Evolutionary conservation across 1,284 basidiomycete species (phyloP), one percentile per base, ranked within the genome.

Genomic region (Ganoderma multipileum): DNA sequence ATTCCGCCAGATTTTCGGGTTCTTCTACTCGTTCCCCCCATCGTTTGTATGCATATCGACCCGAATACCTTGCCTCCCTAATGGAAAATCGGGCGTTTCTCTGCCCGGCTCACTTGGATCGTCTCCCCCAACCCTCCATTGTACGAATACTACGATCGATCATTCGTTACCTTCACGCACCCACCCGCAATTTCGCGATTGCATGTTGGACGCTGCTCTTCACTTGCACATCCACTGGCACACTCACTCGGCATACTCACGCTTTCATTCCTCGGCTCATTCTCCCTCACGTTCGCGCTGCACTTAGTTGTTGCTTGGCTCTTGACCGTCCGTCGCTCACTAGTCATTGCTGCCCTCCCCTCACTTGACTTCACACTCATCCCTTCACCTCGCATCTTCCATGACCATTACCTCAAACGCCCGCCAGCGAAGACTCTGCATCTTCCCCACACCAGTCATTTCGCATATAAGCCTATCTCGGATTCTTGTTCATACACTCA

Each of bases 71-170:
- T 16, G 39, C 26, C 28, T 30, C 6, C 42, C 23, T 68, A 70
- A 69, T 72, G 58, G 64, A 72, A 72, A 72, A 69, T 47, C 30
- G 62, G 38, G 57, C n/a, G 18, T 28, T 14, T 4, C 23, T 23
- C 9, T 41, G 65, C 61, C 54, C 57, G 18, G 63, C 41, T 18
- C 20, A 18, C 23, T 39, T 38, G 55, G 16, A 58, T 58, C 55
- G 36, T 38, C 28, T 38, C 4, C 23, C 38, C 23, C 47, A 20
- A 20, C 28, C 66, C 33, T 42, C 33, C 47, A n/a, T 44, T 63
- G 26, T 58, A 47, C 66, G 61, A 28, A 33, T 26, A 33, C 11
- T 16, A 23, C n/a, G 20, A 58, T 38, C 57, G 36, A 58, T 33
- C 54, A 33, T 55, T 33, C 54, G 52, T 30, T 54, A 28, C 52